Base-by-base conservation (phyloP, 129 eudicot species). In the Escallonia rubra region DNA sequence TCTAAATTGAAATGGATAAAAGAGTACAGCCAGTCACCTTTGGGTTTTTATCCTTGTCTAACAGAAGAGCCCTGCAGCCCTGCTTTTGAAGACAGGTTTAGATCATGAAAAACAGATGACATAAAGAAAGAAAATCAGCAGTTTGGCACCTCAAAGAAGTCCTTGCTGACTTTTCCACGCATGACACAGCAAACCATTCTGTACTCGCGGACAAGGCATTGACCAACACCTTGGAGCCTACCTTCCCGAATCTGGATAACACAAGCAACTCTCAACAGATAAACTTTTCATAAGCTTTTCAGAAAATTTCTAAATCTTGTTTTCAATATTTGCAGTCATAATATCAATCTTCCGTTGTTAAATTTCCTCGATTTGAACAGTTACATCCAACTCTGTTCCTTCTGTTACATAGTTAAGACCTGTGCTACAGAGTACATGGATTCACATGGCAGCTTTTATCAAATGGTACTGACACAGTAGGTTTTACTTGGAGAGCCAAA, bases 51-150 rank as follows among this genome's bases (percentile, higher is more conserved):
- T 93, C 99, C 67, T 89, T 93, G 76, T 93, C 99, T 44, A 86
- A 8, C 53, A 93, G 86, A 71, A 93, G 82, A 8, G 99, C 99
- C 68, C 96, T 75, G 80, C 95, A 93, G 56, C 99, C 99, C 99
- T 93, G 95, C 78, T 79, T 11, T 52, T 47, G 6, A 62, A 63
- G 71, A 41, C 10, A 15, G 63, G 64, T 56, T 51, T 43, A 68
- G 45, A 61, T 45, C 8, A 4, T 48, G 10, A 48, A 64, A 43
- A 44, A 13, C 34, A 67, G 7, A 50, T 47, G 2, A 14, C 6
- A 8, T 4, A 15, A 3, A 56, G 38, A 14, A 41, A 42, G 45
- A 41, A 57, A 23, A 23, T 23, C 34, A 55, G 14, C 41, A 65
- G 52, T 66, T 43, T 40, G 13, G 70, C 67, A 88, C 98, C 99